Evolutionary conservation across 106 monocot species (phyloP).

Genomic region (Apostasia shenzhenica): DNA sequence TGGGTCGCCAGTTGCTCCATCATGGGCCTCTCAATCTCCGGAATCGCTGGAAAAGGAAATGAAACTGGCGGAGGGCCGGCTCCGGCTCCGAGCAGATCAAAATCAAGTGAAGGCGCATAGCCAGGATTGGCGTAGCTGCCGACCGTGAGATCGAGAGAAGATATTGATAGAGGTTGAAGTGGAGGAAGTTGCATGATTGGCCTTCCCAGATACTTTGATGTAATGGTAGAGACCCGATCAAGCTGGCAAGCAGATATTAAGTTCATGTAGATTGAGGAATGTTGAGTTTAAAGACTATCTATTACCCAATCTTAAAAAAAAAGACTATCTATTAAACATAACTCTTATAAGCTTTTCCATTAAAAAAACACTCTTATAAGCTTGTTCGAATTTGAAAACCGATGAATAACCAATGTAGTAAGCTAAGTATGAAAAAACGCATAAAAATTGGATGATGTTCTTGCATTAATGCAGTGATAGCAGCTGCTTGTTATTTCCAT

Average conservation of each 20-base stretch:
- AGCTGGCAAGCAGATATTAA: slow-evolving; percentile 36
- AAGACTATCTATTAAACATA: background rate
- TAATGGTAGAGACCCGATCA: slow-evolving; percentile 62
- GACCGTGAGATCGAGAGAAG: slow-evolving; percentile 63
- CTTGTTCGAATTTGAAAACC: too few species aligned
- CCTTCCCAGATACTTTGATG: slow-evolving; percentile 73
- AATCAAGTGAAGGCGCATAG: slow-evolving; percentile 45
- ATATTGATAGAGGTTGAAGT: slow-evolving; percentile 40
- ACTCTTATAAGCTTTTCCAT: too few species aligned
- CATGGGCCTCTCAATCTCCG: slow-evolving; percentile 72
- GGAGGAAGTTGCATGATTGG: slow-evolving; percentile 63
- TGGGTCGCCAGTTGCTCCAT: slow-evolving; percentile 64
- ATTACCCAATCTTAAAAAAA: background rate
- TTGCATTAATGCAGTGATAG: too few species aligned
- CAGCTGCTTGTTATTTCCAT: too few species aligned
- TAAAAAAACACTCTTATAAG: too few species aligned
- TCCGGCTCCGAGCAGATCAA: slow-evolving; percentile 52
- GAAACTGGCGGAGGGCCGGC: slow-evolving; percentile 15
- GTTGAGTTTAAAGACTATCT: background rate
- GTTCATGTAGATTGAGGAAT: too few species aligned
- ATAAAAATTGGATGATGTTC: too few species aligned
- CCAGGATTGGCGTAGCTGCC: slow-evolving; percentile 29
- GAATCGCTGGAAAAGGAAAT: slow-evolving; percentile 40
- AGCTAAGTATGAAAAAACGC: too few species aligned
- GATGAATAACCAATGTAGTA: too few species aligned